phyloP scores from a whole-genome alignment of 2,329 filamentous ascomycete genomes.

The Metarhizium anisopliae region DNA sequence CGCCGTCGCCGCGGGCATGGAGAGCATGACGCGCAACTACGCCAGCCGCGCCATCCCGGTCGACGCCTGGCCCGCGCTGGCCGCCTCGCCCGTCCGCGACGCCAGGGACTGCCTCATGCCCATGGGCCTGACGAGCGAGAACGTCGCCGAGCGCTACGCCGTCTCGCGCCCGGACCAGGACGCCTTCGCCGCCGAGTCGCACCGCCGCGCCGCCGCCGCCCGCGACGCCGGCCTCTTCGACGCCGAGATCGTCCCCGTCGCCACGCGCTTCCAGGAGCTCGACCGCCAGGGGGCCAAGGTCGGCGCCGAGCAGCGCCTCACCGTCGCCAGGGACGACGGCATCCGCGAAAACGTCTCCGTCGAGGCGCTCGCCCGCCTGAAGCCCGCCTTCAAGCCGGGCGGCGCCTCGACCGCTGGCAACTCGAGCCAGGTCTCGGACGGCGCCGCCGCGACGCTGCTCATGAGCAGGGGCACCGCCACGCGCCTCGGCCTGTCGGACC shows the following conservation, averaged over 20 bases:
- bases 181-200: conserved; percentile 66
- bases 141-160: conserved; percentile 70
- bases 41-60: conserved; percentile 75
- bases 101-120: conserved; percentile 84
- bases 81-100: conserved; percentile 54
- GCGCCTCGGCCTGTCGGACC: conserved; percentile 56
- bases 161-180: conserved; percentile 73
- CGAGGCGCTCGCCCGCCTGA: conserved; percentile 68
- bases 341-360: conserved; percentile 59
- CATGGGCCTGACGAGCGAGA: conserved; percentile 88
- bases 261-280: conserved; percentile 56
- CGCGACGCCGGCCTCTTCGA: conserved; percentile 63
- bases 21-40: conserved; percentile 94
- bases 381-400: conserved; percentile 71
- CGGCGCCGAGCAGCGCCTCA: conserved; percentile 50
- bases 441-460: conserved; percentile 73
- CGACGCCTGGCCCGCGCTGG: conserved; percentile 67
- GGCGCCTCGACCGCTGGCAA: conserved; percentile 83
- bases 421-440: conserved; percentile 77
- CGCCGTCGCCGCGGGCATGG: conserved; percentile 84
- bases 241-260: conserved; percentile 71
- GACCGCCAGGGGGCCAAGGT: conserved; percentile 48
- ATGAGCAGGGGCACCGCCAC: conserved; percentile 77
- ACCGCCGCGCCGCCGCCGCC: conserved; percentile 63
- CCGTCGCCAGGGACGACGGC: conserved; percentile 72